A percentile compares a stretch with the other conserved stretches of the same genome.
Conservation (phyloP, 257 asterid genomes). For the Gynochthodes officinalis region DNA sequence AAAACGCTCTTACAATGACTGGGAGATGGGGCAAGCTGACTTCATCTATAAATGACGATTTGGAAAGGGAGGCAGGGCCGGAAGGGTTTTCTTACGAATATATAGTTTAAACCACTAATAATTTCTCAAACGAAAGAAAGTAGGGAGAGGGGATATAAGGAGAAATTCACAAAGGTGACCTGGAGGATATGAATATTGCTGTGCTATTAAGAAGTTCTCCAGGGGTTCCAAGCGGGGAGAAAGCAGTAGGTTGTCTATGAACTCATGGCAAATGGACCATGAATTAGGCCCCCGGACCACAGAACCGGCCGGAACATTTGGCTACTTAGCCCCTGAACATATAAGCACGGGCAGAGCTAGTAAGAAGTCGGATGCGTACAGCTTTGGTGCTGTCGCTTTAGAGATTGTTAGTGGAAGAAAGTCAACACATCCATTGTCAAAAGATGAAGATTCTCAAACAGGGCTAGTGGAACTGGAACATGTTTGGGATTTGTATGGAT, state of each 20-base stretch:
- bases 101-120: slow-evolving; percentile 31
- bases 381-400: slow-evolving; percentile 34
- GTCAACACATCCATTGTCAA: slow-evolving; percentile 7
- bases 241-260: slow-evolving; percentile 42
- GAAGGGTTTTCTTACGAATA: slow-evolving; percentile 33
- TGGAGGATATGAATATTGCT: slow-evolving; percentile 24
- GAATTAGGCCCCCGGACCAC: slow-evolving; percentile 34
- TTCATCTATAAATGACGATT: slow-evolving; percentile 30
- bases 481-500: slow-evolving; percentile 34
- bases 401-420: slow-evolving; percentile 35
- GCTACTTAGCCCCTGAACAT: slow-evolving; percentile 40
- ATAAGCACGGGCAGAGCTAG: slow-evolving; percentile 34
- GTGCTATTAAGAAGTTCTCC: slow-evolving; percentile 41
- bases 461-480: slow-evolving; percentile 30
- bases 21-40: slow-evolving; percentile 20
- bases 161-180: slow-evolving; percentile 34
- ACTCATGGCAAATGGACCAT: slow-evolving; percentile 38
- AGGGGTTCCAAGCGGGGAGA: slow-evolving; percentile 35
- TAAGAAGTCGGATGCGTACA: slow-evolving; percentile 36
- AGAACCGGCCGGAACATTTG: slow-evolving; percentile 32
- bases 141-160: slow-evolving; percentile 43
- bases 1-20: not conserved
- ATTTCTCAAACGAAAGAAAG: slow-evolving; percentile 32
- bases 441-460: slow-evolving; percentile 12
- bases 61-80: slow-evolving; percentile 44